Evolutionary conservation across 495 filamentous ascomycete species (phyloP).

Genomic region (Hamigera avellanea): DNA sequence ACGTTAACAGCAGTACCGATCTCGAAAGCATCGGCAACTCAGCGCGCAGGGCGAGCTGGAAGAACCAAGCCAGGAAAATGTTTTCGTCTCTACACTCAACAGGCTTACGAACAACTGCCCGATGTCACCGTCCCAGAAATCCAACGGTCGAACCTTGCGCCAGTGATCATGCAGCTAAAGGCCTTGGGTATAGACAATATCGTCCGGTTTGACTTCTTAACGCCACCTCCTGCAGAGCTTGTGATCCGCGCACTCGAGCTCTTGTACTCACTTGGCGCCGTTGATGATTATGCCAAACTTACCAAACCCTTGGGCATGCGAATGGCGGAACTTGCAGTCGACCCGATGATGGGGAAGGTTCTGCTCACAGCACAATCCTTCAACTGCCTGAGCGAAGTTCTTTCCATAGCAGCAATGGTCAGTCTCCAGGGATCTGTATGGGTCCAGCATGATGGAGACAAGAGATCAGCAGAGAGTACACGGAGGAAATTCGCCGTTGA

Average conservation of each 20-base stretch:
- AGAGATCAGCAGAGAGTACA: slow-evolving; percentile 57
- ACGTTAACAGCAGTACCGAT: slow-evolving; percentile 77
- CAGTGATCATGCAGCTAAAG: slow-evolving; percentile 85
- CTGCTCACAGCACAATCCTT: slow-evolving; percentile 69
- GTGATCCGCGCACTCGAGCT: slow-evolving; percentile 82
- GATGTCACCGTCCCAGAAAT: slow-evolving; percentile 81
- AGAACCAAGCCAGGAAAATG: slow-evolving; percentile 91
- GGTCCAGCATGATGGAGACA: slow-evolving; percentile 67
- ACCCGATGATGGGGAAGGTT: slow-evolving; percentile 94
- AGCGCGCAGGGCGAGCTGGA: slow-evolving; percentile 85
- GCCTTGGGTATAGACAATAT: slow-evolving; percentile 95
- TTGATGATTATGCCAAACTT: slow-evolving; percentile 86
- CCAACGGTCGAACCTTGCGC: slow-evolving; percentile 84
- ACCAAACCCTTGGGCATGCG: slow-evolving; percentile 75
- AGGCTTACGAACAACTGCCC: slow-evolving; percentile 53
- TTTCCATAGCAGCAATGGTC: slow-evolving; percentile 92
- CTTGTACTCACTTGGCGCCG: slow-evolving; percentile 75
- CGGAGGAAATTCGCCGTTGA: slow-evolving; percentile 81
- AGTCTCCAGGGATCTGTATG: slow-evolving; percentile 72
- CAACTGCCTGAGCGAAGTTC: slow-evolving; percentile 70
- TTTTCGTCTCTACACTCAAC: slow-evolving; percentile 83
- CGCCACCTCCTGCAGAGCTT: slow-evolving; percentile 77
- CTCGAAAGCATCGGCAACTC: slow-evolving; percentile 86
- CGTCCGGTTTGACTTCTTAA: slow-evolving; percentile 79
- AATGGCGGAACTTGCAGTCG: slow-evolving; percentile 91